Base-by-base conservation (phyloP, 306 rosid species). In the Prunus davidiana region DNA sequence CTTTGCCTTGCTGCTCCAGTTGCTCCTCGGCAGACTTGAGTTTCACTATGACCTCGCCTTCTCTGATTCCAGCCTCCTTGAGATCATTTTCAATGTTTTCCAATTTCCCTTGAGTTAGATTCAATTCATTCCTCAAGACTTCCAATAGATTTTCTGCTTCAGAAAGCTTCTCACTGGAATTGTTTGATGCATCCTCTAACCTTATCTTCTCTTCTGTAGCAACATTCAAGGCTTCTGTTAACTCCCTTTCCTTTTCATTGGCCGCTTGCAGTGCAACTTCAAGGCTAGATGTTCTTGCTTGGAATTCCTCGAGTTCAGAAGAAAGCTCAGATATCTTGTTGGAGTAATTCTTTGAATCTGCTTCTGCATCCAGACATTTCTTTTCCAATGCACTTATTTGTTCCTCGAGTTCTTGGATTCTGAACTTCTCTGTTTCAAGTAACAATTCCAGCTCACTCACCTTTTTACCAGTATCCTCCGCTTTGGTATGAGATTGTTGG, bases 361-460 rank as follows among this genome's bases (percentile, higher is more conserved):
- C 90, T 76, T 96, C 93, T 27, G 93, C 78, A 20, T 84, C 83
- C 56, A 25, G 78, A 47, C 69, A 84, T 76, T 82, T 91, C 83
- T 87, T 88, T 71, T 91, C 98, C 76, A 92, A 79, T 1, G 82
- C 32, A 77, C 83, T 85, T 79, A 85, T 77, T 76, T 92, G 97
- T 75, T 91, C 96, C 76, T 96, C 97, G 10, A 96, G 98, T 77
- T 92, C 99, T 75, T 87, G 93, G 77, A 96, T 92, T 89, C 98
- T 89, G 80, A 87, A 88, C 80, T 88, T 92, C 76, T 92, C 98
- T 12, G 98, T 86, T 83, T 91, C 94, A 50, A 96, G 92, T 58
- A 96, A 82, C 80, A 89, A 82, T 87, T 91, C 99, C 82, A 96
- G 84, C 76, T 96, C 96, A 41, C 90, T 88, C 46, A 15, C 93